Percentiles rank a stretch among this genome's conserved stretches.
Conservation (phyloP, 768 basidiomycete species). For the Tremella fuciformis region DNA sequence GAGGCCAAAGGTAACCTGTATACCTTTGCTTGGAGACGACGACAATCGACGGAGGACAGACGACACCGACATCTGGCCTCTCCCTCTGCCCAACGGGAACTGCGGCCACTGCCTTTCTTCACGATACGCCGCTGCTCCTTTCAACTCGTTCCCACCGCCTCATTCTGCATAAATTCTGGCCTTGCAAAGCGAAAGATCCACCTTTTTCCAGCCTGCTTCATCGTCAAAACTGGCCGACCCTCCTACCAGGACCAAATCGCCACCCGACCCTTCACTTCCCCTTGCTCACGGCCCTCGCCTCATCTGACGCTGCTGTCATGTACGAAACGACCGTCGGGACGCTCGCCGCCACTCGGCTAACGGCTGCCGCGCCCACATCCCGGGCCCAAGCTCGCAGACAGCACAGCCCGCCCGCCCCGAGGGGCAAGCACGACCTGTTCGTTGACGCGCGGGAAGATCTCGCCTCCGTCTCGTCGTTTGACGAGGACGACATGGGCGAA, state of each 20-base stretch:
- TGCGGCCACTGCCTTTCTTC: too few species aligned
- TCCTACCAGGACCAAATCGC: too few species aligned
- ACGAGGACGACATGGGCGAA: slow-evolving; percentile 37
- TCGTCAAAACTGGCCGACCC: too few species aligned
- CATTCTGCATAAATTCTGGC: background rate
- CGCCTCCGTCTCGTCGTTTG: background rate
- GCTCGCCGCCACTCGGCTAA: slow-evolving; percentile 7
- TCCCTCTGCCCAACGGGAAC: too few species aligned
- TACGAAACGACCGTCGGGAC: slow-evolving; percentile 20
- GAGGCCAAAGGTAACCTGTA: too few species aligned
- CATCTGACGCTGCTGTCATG: background rate
- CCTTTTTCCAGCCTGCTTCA: background rate
- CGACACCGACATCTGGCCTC: too few species aligned
- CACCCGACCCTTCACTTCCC: too few species aligned
- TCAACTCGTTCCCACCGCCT: background rate
- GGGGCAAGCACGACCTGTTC: background rate
- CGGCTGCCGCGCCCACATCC: background rate
- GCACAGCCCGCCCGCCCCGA: background rate
- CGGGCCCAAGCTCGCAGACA: too few species aligned
- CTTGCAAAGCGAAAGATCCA: background rate
- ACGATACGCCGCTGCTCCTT: background rate
- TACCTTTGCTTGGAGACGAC: too few species aligned
- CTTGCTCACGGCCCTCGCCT: background rate
- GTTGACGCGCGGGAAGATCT: slow-evolving; percentile 7
- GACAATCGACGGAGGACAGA: too few species aligned